phyloP scores from a whole-genome alignment of 106 monocot genomes.

The Allium fistulosum region DNA sequence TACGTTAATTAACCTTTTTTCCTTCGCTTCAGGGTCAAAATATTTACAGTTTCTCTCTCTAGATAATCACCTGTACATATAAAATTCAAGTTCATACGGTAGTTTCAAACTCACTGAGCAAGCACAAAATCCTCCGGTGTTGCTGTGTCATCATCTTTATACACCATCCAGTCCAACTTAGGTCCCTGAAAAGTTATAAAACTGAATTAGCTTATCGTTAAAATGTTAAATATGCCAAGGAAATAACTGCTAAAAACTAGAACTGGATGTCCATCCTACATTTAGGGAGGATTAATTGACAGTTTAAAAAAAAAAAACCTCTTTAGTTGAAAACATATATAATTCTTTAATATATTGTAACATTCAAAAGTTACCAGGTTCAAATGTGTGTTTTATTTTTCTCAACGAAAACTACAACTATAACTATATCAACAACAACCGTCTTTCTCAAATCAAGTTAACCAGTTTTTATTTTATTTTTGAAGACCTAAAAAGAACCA shows the following conservation, averaged over 20 bases:
- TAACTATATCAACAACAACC: no score
- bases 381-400: no score
- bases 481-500: no score
- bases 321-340: no score
- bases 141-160: background rate
- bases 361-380: background rate
- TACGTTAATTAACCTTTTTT: no score
- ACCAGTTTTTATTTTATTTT: no score
- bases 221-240: background rate
- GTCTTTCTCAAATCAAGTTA: no score
- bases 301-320: background rate
- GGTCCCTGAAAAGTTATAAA: slow-evolving; percentile 4
- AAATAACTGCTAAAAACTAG: background rate
- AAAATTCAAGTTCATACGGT: no score
- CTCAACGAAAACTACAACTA: background rate
- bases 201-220: no score
- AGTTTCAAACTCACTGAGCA: background rate
- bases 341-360: background rate
- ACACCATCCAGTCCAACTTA: slow-evolving; percentile 9
- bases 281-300: background rate
- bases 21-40: no score
- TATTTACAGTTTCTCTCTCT: no score
- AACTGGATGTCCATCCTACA: background rate
- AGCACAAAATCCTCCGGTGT: background rate
- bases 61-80: no score